Evolutionary conservation across 768 basidiomycete species (phyloP).

Genomic region (Chalciporus pseudorubinellus): DNA sequence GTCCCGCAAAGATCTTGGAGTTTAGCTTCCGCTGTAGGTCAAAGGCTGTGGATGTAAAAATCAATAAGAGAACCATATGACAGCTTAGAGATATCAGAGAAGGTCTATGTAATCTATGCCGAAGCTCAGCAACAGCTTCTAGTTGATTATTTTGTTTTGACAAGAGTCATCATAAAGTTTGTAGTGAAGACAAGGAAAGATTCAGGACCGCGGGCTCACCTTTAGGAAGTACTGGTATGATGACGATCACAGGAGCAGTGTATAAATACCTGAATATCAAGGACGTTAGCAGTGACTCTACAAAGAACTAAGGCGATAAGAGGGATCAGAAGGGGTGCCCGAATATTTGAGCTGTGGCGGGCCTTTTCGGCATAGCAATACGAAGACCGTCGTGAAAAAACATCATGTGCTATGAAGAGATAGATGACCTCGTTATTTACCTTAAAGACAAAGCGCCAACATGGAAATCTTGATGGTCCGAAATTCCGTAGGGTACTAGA

Average conservation of each 20-base stretch:
- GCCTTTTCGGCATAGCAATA: conserved; percentile 82
- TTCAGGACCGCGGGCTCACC: conserved; percentile 5
- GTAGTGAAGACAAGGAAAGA: background rate
- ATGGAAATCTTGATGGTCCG: background rate
- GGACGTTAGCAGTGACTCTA: background rate
- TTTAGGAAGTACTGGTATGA: background rate
- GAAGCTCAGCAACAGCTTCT: conserved; percentile 86
- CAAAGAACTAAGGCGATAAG: background rate
- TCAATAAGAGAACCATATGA: background rate
- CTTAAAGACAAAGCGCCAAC: background rate
- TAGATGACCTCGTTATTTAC: conserved; percentile 4
- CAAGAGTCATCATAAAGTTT: conserved; percentile 20
- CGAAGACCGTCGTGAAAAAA: conserved; percentile 85
- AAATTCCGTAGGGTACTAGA: background rate
- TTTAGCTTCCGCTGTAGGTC: too few species aligned
- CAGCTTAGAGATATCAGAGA: conserved; percentile 32
- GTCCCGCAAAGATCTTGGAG: too few species aligned
- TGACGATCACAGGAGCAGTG: fast-evolving
- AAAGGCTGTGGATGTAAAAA: background rate
- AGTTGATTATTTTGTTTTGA: conserved; percentile 62
- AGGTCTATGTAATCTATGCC: conserved; percentile 53
- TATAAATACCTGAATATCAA: background rate
- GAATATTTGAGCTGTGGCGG: conserved; percentile 87
- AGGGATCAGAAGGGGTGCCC: conserved; percentile 73
- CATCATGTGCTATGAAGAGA: conserved; percentile 13